Evolutionary conservation across 495 filamentous ascomycete species (phyloP), one percentile per base, ranked within the genome.

Genomic region (Lepidopterella palustris): DNA sequence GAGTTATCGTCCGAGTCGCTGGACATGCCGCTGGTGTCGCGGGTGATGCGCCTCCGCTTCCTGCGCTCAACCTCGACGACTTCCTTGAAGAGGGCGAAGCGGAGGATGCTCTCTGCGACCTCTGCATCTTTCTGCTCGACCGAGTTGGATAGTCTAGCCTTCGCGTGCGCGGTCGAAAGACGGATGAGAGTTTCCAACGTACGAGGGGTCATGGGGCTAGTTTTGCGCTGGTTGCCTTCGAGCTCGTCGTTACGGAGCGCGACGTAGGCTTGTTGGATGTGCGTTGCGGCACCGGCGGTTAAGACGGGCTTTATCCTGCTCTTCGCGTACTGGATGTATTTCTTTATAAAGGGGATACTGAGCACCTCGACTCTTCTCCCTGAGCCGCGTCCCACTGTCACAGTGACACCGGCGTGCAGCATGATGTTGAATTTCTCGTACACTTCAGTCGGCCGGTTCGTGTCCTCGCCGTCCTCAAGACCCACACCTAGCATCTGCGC

Each of bases 281-380:
- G 88, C 65, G 96, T 88, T 39, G 91, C 88, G 9, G 95, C 93
- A 26, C 90, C 91, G 70, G 92, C 92, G 15, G 95, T 96, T 57
- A 99, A 75, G 24, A 95, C 78, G 4, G 93, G 93, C 82, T 91
- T 92, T 66, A 96, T 81, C 70, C 93, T 78, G 26, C 84, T 86
- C 75, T 97, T 97, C 64, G 95, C 92, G 72, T 99, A 99, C 71
- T 99, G 93, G 59, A 99, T 91, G 72, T 97, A 99, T 74, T 99
- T 99, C 79, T 97, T 97, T 75, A 99, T 91, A 77, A 99, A 99
- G 0, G 92, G 91, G 58, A 99, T 96, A 74, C 88, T 93, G 57
- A 97, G 78, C n/a, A 99, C 89, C 71, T 97, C 91, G 32, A 86
- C 80, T 59, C 87, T 85, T 73, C 89, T 88, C 68, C 81, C 82